Conservation (phyloP, 306 rosid genomes). For the Cucurbita ficifolia region DNA sequence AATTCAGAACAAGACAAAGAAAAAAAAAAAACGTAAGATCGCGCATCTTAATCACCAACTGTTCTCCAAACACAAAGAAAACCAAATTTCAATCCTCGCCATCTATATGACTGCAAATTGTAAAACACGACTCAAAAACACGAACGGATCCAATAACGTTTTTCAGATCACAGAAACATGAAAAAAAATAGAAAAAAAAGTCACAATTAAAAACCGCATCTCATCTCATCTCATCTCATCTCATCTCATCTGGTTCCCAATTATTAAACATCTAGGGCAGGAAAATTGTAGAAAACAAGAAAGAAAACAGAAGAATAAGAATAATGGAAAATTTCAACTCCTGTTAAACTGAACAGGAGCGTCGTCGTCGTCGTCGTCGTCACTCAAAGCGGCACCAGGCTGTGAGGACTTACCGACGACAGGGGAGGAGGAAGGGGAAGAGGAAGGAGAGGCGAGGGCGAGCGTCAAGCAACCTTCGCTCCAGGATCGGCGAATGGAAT, state of each 20-base stretch:
- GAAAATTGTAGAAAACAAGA: not conserved
- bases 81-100: not conserved
- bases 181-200: not conserved
- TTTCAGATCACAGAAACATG: not conserved
- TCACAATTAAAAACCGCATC: not conserved
- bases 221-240: not conserved
- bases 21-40: not conserved
- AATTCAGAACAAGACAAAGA: not conserved
- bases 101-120: not conserved
- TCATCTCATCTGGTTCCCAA: not conserved
- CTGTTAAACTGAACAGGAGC: not conserved
- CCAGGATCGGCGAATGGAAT: conserved; percentile 11
- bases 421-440: conserved; percentile 9
- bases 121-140: not conserved
- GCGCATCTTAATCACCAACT: not conserved
- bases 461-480: conserved; percentile 5
- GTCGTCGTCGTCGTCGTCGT: not conserved
- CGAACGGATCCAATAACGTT: not conserved
- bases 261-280: not conserved
- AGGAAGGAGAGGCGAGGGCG: not conserved
- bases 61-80: conserved; percentile 1
- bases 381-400: not conserved
- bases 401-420: not conserved
- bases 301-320: not conserved
- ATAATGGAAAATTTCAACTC: not conserved